Conservation (phyloP, 805 yeast species). For the Torulaspora maleeae region DNA sequence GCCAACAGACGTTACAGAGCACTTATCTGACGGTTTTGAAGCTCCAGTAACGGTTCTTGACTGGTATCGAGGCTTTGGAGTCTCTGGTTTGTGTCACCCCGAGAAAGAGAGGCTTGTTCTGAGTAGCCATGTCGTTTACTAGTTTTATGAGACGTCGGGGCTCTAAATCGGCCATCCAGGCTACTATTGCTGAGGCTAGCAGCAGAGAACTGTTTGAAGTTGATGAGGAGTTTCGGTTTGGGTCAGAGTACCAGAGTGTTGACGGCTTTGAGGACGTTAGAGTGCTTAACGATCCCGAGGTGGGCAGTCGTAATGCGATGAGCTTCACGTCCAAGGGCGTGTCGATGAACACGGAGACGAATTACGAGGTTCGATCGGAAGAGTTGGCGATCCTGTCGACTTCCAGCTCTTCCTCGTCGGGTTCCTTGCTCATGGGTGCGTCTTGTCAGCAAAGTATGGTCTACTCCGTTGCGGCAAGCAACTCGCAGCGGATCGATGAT, state of each 20-base stretch:
- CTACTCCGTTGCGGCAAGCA: constrained; percentile 8
- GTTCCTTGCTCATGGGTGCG: not conserved
- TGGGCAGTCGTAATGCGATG: constrained; percentile 6
- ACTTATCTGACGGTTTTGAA: no score
- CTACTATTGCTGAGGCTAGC: constrained; percentile 16
- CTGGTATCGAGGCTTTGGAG: not conserved
- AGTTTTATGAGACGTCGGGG: constrained; percentile 19
- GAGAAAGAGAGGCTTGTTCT: no score
- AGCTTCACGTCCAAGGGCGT: constrained; percentile 13
- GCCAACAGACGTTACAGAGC: not conserved
- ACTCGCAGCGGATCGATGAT: constrained; percentile 25
- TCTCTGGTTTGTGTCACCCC: no score
- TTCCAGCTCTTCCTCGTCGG: constrained; percentile 16
- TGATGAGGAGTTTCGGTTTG: constrained; percentile 8
- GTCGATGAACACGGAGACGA: constrained; percentile 4
- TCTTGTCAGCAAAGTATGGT: not conserved
- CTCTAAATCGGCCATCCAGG: constrained; percentile 20
- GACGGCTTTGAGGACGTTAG: constrained; percentile 15
- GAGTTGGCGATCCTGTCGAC: constrained; percentile 24
- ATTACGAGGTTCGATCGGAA: constrained; percentile 17
- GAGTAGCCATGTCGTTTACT: constrained; percentile 14
- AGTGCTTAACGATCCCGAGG: constrained; percentile 19
- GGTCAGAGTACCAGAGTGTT: constrained; percentile 9
- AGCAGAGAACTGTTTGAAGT: not conserved
- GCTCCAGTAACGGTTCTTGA: not conserved